Percentiles rank a stretch among this genome's conserved stretches.
These are phyloP conservation scores for Brassica napus DNA, from an alignment of 345 rosid species.

Conservation along the genomic window DNA sequence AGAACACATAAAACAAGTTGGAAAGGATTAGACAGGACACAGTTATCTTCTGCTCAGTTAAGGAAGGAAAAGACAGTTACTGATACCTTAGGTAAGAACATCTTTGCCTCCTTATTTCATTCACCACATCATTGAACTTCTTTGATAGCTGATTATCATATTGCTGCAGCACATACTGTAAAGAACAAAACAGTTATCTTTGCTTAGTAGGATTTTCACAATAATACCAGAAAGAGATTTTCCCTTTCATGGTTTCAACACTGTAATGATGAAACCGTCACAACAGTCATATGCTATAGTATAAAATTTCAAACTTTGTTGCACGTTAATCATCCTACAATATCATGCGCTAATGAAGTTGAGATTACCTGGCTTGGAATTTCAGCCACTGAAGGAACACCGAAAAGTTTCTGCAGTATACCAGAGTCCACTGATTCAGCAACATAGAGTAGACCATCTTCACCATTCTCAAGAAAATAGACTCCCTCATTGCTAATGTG, in stretches of 20 bases:
- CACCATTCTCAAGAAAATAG: conserved; percentile 93
- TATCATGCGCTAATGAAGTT: not conserved
- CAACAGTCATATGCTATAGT: too few species aligned
- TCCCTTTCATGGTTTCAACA: conserved; percentile 5
- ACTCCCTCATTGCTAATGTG: conserved; percentile 76
- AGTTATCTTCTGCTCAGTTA: not conserved
- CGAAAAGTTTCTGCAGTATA: conserved; percentile 65
- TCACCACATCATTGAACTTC: conserved; percentile 79
- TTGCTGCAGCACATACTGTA: conserved; percentile 76
- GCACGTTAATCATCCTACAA: not conserved
- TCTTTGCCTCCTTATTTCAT: conserved; percentile 85
- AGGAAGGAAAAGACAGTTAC: not conserved
- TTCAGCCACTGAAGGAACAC: conserved; percentile 59
- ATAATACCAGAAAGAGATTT: not conserved
- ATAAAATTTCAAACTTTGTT: not conserved
- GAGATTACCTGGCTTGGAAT: conserved; percentile 59
- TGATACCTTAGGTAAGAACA: conserved; percentile 89
- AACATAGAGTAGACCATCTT: conserved; percentile 74
- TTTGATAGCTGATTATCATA: conserved; percentile 76
- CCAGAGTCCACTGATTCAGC: conserved; percentile 64
- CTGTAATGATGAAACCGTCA: too few species aligned
- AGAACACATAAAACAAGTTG: conserved; percentile 13
- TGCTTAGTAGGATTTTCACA: not conserved
- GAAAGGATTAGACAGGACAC: conserved; percentile 12
- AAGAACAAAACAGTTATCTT: not conserved